Evolutionary conservation across 805 yeast species (phyloP), one percentile per base, ranked within the genome.

Genomic region (Yarrowia osloensis): DNA sequence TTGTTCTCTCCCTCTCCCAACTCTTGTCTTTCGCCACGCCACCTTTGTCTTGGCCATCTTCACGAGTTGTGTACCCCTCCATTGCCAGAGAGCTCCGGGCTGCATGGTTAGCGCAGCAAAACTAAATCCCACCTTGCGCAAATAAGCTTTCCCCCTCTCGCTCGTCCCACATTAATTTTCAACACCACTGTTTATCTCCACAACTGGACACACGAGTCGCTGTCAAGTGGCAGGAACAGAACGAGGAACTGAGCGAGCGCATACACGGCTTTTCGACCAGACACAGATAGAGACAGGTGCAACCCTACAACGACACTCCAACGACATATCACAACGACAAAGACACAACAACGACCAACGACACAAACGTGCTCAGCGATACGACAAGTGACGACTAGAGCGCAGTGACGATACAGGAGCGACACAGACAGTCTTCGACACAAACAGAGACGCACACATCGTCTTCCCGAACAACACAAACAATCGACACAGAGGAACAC

Each of bases 111-210:
- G 61, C 31, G 63, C 47, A 39, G 49, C 63, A 57, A 57, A 57
- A 26, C 9, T 39, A 39, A 57, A 57, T 57, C 63, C 63, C 63
- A 57, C 47, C 49, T 57, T 57, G 47, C 63, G 47, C 49, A 57
- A 39, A 39, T 57, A 39, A 57, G 49, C 63, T 57, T 57, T 57
- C 63, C 63, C 63, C 63, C 63, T 57, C 63, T 57, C 63, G 63
- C 63, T 57, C 49, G 63, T 57, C 63, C 63, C 63, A 57, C 63
- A 57, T 57, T 40, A 57, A 39, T 57, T 57, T 57, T 57, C 63
- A 33, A 57, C 63, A 19, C 49, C 63, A 28, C 49, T n/a, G 33
- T 28, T 54, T 26, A 40, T 40, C 63, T 57, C 63, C 47, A 40
- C 63, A 57, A 54, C 62, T 33, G 46, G 33, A 24, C 62, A 37